Conservation (phyloP, 345 rosid species). For the Citrus cavaleriei region DNA sequence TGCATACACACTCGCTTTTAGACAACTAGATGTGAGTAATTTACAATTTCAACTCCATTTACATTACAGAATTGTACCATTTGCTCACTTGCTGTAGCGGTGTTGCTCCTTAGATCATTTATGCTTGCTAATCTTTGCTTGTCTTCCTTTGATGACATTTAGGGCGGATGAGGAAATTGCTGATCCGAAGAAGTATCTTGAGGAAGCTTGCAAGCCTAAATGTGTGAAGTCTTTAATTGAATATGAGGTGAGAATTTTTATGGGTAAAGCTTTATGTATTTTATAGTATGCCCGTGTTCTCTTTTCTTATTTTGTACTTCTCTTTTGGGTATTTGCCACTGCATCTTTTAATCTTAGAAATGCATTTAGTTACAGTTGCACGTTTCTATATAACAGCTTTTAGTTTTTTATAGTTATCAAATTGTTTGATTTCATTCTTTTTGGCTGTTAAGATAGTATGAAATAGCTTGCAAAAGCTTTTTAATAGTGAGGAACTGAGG, state of each 20-base stretch:
- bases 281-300: not conserved
- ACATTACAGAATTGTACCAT: too few relatives aligned
- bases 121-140: not conserved
- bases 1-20: not conserved
- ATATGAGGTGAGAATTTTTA: constrained; percentile 28
- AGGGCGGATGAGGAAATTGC: constrained; percentile 55
- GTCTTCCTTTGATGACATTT: constrained; percentile 6
- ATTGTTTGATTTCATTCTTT: not conserved
- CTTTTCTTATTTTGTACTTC: not conserved
- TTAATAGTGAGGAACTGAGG: not conserved
- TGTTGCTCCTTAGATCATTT: not conserved
- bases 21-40: not conserved
- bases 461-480: not conserved
- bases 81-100: too few relatives aligned
- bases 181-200: constrained; percentile 52
- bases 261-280: not conserved
- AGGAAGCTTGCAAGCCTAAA: constrained; percentile 47
- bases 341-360: not conserved
- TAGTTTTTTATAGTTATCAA: not conserved
- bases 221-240: constrained; percentile 52
- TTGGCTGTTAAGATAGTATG: not conserved
- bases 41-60: too few relatives aligned
- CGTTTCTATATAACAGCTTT: not conserved
- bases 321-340: not conserved
- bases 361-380: not conserved